Percentiles rank a stretch among this genome's conserved stretches.
These are phyloP conservation scores for Pleurotus salmoneostramineus DNA, from an alignment of 768 basidiomycete species.

Conservation along the genomic window DNA sequence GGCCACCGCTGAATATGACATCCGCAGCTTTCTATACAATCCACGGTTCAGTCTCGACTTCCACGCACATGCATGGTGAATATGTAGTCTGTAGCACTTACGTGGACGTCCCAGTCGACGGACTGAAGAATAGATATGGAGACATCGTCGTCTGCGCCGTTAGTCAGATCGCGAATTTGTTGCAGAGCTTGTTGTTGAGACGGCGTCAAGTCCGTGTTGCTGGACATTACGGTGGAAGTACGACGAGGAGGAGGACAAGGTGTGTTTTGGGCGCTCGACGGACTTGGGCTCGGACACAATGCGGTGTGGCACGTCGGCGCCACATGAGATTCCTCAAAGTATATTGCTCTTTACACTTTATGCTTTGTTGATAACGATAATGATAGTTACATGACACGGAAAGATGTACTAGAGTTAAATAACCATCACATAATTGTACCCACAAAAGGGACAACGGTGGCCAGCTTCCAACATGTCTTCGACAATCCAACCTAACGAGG, in stretches of 20 bases:
- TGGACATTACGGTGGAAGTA: neutral
- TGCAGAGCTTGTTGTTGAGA: constrained; percentile 28
- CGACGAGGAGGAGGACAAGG: neutral
- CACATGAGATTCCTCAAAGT: neutral
- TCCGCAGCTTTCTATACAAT: constrained; percentile 50
- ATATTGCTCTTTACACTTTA: neutral
- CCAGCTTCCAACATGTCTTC: constrained; percentile 63
- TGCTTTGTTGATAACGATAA: no score
- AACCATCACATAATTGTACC: constrained; percentile 58
- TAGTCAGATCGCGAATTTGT: constrained; percentile 56
- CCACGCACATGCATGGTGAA: neutral
- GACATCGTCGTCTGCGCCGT: constrained; percentile 57
- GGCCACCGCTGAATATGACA: constrained; percentile 38
- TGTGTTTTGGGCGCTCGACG: no score
- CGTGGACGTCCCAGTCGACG: constrained; percentile 72
- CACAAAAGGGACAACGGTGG: constrained; percentile 67
- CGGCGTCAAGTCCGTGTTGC: neutral
- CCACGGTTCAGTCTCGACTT: neutral
- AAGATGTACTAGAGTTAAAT: constrained; percentile 22
- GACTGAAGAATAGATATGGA: constrained; percentile 56
- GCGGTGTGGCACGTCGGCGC: no score
- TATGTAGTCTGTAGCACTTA: constrained; percentile 19
- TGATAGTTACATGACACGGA: no score
- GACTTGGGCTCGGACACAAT: no score
- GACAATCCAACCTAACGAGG: constrained; percentile 55